Conservation (phyloP, 352 stramenopile species). For the Phytophthora fragariae region DNA sequence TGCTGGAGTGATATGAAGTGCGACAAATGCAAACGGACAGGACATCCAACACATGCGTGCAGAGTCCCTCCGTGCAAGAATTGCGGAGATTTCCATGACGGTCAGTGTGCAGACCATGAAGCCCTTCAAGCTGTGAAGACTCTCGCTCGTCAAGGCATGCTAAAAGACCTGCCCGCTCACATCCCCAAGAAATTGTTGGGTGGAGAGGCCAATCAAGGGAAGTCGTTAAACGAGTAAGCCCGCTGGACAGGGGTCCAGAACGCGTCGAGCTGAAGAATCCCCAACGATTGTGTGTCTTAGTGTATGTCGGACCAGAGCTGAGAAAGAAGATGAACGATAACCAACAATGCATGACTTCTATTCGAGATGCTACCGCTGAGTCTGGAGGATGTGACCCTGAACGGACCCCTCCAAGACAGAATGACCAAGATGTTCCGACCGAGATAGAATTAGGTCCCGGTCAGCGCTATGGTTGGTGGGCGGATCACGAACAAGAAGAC, state of each 20-base stretch:
- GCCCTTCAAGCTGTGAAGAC: no score
- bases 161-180: no score
- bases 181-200: no score
- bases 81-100: background rate
- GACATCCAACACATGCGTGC: background rate
- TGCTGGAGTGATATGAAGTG: no score
- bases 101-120: background rate
- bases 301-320: no score
- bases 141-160: no score
- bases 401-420: background rate
- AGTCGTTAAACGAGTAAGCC: conserved; percentile 25
- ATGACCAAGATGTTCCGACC: background rate
- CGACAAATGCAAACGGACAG: background rate
- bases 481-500: background rate
- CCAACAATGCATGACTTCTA: no score
- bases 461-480: background rate
- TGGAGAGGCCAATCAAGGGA: background rate
- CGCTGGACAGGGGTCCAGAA: no score
- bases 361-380: no score
- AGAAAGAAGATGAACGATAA: no score
- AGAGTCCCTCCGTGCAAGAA: background rate
- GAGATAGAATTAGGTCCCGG: background rate
- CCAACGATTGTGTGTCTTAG: no score
- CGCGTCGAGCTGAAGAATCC: no score
- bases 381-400: background rate